phyloP scores from a whole-genome alignment of 805 yeast species.

The Candida krabiensis region DNA sequence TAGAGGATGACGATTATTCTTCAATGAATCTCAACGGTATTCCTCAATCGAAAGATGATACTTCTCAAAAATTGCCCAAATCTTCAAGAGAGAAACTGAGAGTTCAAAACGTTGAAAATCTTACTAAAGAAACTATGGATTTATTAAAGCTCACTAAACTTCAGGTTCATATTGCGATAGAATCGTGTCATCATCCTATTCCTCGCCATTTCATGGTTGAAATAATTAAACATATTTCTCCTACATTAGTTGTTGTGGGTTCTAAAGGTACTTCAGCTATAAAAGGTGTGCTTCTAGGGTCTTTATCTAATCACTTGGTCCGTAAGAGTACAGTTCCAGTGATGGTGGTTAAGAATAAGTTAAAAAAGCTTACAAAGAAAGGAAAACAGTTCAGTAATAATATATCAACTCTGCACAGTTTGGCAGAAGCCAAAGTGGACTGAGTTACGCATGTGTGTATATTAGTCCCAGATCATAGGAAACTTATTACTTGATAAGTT shows the following conservation, averaged over 20 bases:
- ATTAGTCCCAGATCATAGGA: too few species aligned
- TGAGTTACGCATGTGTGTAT: constrained; percentile 13
- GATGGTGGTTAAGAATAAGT: constrained; percentile 74
- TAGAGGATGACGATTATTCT: constrained; percentile 43
- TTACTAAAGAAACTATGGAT: constrained; percentile 39
- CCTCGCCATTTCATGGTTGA: constrained; percentile 72
- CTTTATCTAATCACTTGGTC: constrained; percentile 69
- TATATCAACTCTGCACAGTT: constrained; percentile 47
- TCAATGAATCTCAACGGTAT: constrained; percentile 38
- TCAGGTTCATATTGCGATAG: constrained; percentile 71
- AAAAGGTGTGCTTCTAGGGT: constrained; percentile 72
- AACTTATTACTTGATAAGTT: too few species aligned
- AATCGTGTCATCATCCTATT: constrained; percentile 73
- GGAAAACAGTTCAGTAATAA: constrained; percentile 54
- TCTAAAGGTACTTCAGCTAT: constrained; percentile 72
- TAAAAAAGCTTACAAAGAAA: constrained; percentile 65
- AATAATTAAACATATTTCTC: constrained; percentile 67
- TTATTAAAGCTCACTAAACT: constrained; percentile 64
- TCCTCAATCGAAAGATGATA: constrained; percentile 16
- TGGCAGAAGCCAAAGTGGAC: constrained; percentile 42
- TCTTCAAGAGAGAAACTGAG: constrained; percentile 38
- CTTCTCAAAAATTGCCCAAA: constrained; percentile 16
- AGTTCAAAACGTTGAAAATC: constrained; percentile 41
- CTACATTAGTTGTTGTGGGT: constrained; percentile 73
- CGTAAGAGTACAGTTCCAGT: constrained; percentile 73